A percentile compares a stretch with the other conserved stretches of the same genome.
These are phyloP conservation scores for Pichia sp. DNA, from an alignment of 1,139 yeast species.

Conservation along the genomic window DNA sequence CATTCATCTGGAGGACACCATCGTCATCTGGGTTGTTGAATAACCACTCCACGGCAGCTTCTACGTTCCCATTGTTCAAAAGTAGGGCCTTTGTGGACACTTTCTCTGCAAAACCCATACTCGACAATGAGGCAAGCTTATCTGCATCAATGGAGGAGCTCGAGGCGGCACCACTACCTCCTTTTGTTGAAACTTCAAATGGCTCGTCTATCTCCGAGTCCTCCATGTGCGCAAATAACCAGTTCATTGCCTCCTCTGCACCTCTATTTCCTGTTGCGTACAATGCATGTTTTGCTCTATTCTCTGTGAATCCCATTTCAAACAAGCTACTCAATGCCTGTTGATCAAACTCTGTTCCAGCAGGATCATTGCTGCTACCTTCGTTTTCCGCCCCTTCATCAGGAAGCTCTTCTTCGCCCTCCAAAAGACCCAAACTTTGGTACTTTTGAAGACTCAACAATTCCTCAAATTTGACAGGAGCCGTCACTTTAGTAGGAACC, in stretches of 20 bases:
- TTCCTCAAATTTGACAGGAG: constrained; percentile 58
- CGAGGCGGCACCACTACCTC: background rate
- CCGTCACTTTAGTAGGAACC: constrained; percentile 82
- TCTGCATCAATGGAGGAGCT: constrained; percentile 34
- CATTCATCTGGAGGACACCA: constrained; percentile 35
- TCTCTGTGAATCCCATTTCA: constrained; percentile 85
- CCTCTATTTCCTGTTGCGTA: constrained; percentile 64
- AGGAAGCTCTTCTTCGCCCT: constrained; percentile 43
- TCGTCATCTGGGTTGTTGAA: constrained; percentile 72
- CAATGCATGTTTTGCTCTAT: constrained; percentile 63
- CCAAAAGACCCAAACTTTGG: constrained; percentile 34
- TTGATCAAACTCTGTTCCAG: constrained; percentile 50
- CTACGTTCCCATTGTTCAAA: constrained; percentile 55
- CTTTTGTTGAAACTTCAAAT: constrained; percentile 34
- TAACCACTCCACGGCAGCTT: constrained; percentile 86
- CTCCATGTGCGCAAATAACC: constrained; percentile 88
- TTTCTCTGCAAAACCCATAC: constrained; percentile 73
- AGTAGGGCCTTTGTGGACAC: constrained; percentile 68
- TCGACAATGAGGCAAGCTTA: constrained; percentile 47
- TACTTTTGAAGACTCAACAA: constrained; percentile 34
- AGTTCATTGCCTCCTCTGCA: constrained; percentile 81
- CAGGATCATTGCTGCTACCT: background rate
- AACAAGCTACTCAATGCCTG: constrained; percentile 52
- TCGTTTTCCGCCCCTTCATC: constrained; percentile 34
- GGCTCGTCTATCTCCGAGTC: constrained; percentile 75